A percentile compares a stretch with the other conserved stretches of the same genome.
phyloP scores from a whole-genome alignment of 345 rosid genomes.

The Jatropha curcas region DNA sequence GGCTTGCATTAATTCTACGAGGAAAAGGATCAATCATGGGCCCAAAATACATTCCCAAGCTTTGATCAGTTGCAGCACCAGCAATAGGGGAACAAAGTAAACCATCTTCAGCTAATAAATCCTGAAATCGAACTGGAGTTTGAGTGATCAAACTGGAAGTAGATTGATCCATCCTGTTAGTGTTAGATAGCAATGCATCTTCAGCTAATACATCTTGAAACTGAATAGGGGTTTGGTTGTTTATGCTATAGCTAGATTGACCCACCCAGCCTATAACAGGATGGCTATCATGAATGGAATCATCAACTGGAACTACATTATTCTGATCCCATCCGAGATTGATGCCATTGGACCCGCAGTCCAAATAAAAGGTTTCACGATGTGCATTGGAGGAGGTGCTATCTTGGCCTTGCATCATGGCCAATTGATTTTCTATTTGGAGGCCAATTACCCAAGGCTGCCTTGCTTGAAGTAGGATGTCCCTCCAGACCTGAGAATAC shows the following conservation, averaged over 20 bases:
- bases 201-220: conserved; percentile 1
- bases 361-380: background rate
- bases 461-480: background rate
- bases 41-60: background rate
- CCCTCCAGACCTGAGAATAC: conserved; percentile 1
- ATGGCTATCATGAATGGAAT: background rate
- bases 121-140: background rate
- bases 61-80: background rate
- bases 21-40: background rate
- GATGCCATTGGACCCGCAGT: background rate
- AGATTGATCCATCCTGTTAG: background rate
- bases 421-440: background rate
- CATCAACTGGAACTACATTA: background rate
- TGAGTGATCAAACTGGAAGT: background rate
- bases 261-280: background rate
- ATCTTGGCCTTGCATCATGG: conserved; percentile 15
- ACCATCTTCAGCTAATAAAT: background rate
- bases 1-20: background rate
- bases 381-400: conserved; percentile 13
- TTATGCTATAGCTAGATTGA: background rate
- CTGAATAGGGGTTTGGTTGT: background rate
- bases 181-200: background rate
- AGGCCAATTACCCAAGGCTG: background rate
- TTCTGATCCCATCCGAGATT: background rate
- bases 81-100: background rate